phyloP scores from a whole-genome alignment of 495 filamentous ascomycete genomes.

The Jackrogersella multiformis region DNA sequence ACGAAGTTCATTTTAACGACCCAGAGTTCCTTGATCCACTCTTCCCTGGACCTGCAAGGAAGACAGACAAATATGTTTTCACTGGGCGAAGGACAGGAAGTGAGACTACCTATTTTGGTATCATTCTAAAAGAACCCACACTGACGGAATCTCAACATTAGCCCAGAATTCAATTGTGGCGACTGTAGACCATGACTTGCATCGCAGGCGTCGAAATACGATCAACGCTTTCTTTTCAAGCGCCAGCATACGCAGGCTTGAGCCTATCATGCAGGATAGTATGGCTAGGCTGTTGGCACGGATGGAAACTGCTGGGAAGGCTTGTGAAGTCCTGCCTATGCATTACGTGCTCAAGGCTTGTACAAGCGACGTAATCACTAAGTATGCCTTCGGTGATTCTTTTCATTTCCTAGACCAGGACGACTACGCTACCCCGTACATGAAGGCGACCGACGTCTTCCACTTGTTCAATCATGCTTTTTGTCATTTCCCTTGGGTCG shows the following conservation, averaged over 20 bases:
- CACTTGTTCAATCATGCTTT: not conserved
- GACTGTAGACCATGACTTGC: slow-evolving; percentile 47
- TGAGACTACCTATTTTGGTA: slow-evolving; percentile 3
- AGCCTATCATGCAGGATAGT: slow-evolving; percentile 45
- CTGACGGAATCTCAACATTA: too few species aligned
- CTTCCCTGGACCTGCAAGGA: not conserved
- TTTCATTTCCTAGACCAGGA: slow-evolving; percentile 34
- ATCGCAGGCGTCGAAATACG: slow-evolving; percentile 50
- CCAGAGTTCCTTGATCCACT: slow-evolving; percentile 40
- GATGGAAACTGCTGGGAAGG: not conserved
- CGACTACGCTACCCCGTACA: slow-evolving; percentile 41
- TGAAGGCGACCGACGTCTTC: slow-evolving; percentile 17
- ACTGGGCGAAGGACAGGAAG: not conserved
- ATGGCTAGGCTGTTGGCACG: not conserved
- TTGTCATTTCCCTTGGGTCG: slow-evolving; percentile 30
- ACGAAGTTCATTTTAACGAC: slow-evolving; percentile 42
- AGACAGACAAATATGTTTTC: not conserved
- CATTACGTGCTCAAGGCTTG: slow-evolving; percentile 51
- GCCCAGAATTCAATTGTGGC: slow-evolving; percentile 40
- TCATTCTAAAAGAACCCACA: too few species aligned
- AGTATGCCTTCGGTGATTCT: slow-evolving; percentile 49
- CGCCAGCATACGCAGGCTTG: slow-evolving; percentile 46
- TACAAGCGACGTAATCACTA: slow-evolving; percentile 58
- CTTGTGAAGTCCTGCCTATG: slow-evolving; percentile 40
- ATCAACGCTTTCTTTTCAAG: slow-evolving; percentile 56